Evolutionary conservation across 2,329 filamentous ascomycete species (phyloP).

Genomic region (Apiospora phragmitis): DNA sequence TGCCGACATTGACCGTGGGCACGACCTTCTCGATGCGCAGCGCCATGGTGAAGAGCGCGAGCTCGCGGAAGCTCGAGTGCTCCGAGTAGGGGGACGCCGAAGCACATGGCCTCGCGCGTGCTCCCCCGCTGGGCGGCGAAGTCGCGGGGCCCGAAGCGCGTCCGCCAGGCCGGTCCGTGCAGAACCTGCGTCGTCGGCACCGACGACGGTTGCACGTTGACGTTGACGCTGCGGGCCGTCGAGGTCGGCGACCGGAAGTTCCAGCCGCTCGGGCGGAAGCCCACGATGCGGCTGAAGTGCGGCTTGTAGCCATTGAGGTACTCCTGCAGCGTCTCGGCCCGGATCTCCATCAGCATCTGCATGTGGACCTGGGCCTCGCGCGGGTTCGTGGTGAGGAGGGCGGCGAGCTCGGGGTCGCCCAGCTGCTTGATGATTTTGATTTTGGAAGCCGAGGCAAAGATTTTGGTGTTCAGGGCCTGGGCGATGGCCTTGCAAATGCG

Average conservation of each 20-base stretch:
- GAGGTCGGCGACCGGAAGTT: slow-evolving; percentile 76
- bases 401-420: slow-evolving; percentile 78
- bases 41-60: slow-evolving; percentile 90
- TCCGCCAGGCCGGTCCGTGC: slow-evolving; percentile 70
- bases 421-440: slow-evolving; percentile 82
- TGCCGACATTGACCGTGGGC: slow-evolving; percentile 84
- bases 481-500: slow-evolving; percentile 93
- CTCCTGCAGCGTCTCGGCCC: slow-evolving; percentile 85
- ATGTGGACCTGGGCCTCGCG: slow-evolving; percentile 92
- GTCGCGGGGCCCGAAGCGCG: slow-evolving; percentile 69
- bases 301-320: slow-evolving; percentile 81
- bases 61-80: slow-evolving; percentile 90
- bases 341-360: slow-evolving; percentile 93
- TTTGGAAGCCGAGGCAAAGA: slow-evolving; percentile 83
- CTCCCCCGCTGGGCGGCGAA: slow-evolving; percentile 82
- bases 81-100: slow-evolving; percentile 96
- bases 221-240: slow-evolving; percentile 56
- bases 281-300: slow-evolving; percentile 83
- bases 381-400: slow-evolving; percentile 77
- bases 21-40: slow-evolving; percentile 86
- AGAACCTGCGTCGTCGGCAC: slow-evolving; percentile 53
- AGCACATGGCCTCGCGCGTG: slow-evolving; percentile 80
- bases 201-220: slow-evolving; percentile 49
- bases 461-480: slow-evolving; percentile 80
- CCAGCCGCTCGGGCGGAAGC: slow-evolving; percentile 93